Evolutionary conservation across 2,329 filamentous ascomycete species (phyloP).

Genomic region (Colletotrichum lindemuthianum): DNA sequence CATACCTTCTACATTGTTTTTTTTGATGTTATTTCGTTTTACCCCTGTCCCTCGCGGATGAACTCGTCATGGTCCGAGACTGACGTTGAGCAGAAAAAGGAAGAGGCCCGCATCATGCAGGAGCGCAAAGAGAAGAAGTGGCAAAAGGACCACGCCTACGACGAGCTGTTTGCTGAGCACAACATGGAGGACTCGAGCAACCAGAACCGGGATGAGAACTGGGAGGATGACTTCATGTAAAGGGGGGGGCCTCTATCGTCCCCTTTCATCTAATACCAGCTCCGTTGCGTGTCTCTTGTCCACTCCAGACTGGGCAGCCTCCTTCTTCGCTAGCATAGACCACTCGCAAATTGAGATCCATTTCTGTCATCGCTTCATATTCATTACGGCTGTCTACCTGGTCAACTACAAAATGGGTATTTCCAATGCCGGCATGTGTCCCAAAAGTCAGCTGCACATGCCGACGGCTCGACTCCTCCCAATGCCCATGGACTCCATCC

Average conservation of each 20-base stretch:
- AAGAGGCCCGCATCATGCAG: constrained; percentile 77
- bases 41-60: background rate
- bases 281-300: too few relatives aligned
- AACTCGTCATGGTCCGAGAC: background rate
- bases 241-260: background rate
- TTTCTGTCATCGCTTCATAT: background rate
- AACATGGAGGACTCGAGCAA: constrained; percentile 83
- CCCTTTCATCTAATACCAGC: too few relatives aligned
- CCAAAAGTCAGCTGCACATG: constrained; percentile 37
- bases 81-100: constrained; percentile 69
- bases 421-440: constrained; percentile 3
- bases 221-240: constrained; percentile 95
- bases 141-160: constrained; percentile 98
- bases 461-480: constrained; percentile 40
- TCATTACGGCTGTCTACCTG: constrained; percentile 13
- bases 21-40: background rate
- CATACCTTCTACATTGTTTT: background rate
- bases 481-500: constrained; percentile 47
- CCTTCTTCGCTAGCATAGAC: too few relatives aligned
- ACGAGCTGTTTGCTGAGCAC: constrained; percentile 88
- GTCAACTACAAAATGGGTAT: constrained; percentile 30
- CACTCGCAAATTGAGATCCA: background rate
- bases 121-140: constrained; percentile 90
- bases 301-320: too few relatives aligned
- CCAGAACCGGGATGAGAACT: constrained; percentile 80